Percentiles rank a stretch among this genome's conserved stretches.
Evolutionary conservation across 257 asterid species (phyloP).

Genomic region (Nicotiana undulata): DNA sequence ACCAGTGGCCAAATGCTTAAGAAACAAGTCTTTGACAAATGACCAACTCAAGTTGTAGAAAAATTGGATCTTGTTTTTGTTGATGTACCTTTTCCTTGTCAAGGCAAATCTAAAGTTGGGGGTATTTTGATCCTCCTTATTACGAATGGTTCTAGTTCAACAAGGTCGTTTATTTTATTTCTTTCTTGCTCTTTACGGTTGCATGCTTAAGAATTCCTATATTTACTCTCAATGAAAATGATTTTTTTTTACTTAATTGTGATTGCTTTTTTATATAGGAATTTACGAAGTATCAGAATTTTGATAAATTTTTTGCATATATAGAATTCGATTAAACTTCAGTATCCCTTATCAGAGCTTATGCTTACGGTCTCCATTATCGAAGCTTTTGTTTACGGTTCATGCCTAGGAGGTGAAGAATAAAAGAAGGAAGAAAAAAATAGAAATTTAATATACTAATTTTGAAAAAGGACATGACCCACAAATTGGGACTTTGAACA

Average conservation of each 20-base stretch:
- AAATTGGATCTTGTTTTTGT: conserved; percentile 66
- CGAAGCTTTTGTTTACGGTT: too few relatives aligned
- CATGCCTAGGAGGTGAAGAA: too few relatives aligned
- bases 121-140: conserved; percentile 92
- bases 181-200: not conserved
- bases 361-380: too few relatives aligned
- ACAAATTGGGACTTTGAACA: too few relatives aligned
- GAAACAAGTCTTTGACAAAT: conserved; percentile 62
- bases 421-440: too few relatives aligned
- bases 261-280: conserved; percentile 36
- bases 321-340: conserved; percentile 2
- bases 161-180: conserved; percentile 30
- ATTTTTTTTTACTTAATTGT: not conserved
- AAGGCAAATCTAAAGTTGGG: conserved; percentile 79
- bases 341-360: too few relatives aligned
- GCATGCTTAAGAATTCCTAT: not conserved
- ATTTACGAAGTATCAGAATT: conserved; percentile 52
- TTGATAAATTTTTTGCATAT: conserved; percentile 67
- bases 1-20: conserved; percentile 70
- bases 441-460: conserved; percentile 22
- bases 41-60: conserved; percentile 63
- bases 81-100: conserved; percentile 70
- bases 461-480: too few relatives aligned
- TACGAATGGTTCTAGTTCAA: conserved; percentile 93
- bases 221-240: not conserved